These are phyloP conservation scores for Petrea volubilis DNA, from an alignment of 257 asterid genomes.

Conservation along the genomic window DNA sequence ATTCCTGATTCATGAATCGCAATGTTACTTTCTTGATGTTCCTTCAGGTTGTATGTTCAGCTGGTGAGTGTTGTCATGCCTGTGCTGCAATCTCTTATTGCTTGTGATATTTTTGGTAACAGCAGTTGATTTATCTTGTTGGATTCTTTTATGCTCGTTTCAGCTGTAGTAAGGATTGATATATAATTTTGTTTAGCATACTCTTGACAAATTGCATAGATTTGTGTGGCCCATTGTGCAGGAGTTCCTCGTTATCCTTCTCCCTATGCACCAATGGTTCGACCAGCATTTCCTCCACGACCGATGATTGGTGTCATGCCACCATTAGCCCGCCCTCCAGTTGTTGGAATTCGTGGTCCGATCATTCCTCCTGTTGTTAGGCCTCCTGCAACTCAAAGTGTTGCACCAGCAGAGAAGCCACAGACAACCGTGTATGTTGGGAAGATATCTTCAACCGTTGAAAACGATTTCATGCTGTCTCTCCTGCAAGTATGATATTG, in stretches of 20 bases:
- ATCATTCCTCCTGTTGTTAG: slow-evolving; percentile 57
- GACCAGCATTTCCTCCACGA: slow-evolving; percentile 73
- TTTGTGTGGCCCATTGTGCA: slow-evolving; percentile 58
- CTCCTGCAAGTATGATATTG: slow-evolving; percentile 72
- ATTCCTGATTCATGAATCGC: slow-evolving; percentile 64
- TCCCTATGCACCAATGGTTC: slow-evolving; percentile 64
- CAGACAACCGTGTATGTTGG: slow-evolving; percentile 93
- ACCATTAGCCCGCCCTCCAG: slow-evolving; percentile 73
- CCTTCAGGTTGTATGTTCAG: slow-evolving; percentile 94
- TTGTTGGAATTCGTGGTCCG: slow-evolving; percentile 71
- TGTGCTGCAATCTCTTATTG: slow-evolving; percentile 90
- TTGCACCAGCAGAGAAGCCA: slow-evolving; percentile 61
- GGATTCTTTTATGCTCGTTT: slow-evolving; percentile 39
- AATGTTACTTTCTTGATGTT: slow-evolving; percentile 60
- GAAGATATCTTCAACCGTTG: slow-evolving; percentile 85
- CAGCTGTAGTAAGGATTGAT: slow-evolving; percentile 18
- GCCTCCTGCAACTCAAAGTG: slow-evolving; percentile 50
- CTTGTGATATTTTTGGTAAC: slow-evolving; percentile 88
- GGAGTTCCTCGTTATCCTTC: slow-evolving; percentile 75
- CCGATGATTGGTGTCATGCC: slow-evolving; percentile 70
- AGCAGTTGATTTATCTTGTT: slow-evolving; percentile 52
- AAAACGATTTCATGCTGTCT: slow-evolving; percentile 86
- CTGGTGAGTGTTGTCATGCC: slow-evolving; percentile 95
- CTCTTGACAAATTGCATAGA: slow-evolving; percentile 79
- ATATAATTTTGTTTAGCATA: slow-evolving; percentile 33